Conservation (phyloP, 331 rosid species). For the Ulmus americana region DNA sequence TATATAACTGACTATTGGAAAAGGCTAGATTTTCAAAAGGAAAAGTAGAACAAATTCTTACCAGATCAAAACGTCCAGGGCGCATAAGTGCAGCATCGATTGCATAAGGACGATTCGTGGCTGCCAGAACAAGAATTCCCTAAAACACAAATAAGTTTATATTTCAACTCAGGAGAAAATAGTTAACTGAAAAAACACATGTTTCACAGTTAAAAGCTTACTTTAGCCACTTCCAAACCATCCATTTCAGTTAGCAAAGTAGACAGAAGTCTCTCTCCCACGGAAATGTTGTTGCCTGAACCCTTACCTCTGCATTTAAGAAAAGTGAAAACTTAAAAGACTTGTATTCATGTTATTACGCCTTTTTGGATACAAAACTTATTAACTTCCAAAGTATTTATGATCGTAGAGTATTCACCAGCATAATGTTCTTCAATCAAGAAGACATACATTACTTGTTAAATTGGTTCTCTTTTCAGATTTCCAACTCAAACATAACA, state of each 20-base stretch:
- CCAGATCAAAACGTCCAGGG: conserved; percentile 91
- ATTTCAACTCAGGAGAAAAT: conserved; percentile 4
- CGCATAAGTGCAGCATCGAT: conserved; percentile 95
- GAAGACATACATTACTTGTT: too few relatives aligned
- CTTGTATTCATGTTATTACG: not conserved
- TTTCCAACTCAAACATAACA: too few relatives aligned
- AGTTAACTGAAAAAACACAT: conserved; percentile 1
- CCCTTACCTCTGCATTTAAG: conserved; percentile 60
- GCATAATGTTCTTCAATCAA: not conserved
- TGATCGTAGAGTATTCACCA: not conserved
- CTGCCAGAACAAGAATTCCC: conserved; percentile 95
- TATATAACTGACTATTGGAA: too few relatives aligned
- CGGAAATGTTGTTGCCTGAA: conserved; percentile 54
- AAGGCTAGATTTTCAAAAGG: not conserved
- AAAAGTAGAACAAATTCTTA: conserved; percentile 21
- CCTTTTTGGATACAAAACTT: too few relatives aligned
- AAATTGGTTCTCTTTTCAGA: too few relatives aligned
- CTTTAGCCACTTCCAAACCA: conserved; percentile 92
- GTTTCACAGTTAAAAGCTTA: conserved; percentile 19
- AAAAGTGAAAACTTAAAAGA: not conserved
- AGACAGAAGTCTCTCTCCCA: conserved; percentile 87
- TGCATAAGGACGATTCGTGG: conserved; percentile 91
- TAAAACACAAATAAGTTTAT: conserved; percentile 17
- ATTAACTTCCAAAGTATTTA: not conserved
- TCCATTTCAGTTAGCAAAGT: conserved; percentile 93